These are phyloP conservation scores for Sideroxylon spinosum DNA, from an alignment of 179 eudicot species.

Conservation along the genomic window DNA sequence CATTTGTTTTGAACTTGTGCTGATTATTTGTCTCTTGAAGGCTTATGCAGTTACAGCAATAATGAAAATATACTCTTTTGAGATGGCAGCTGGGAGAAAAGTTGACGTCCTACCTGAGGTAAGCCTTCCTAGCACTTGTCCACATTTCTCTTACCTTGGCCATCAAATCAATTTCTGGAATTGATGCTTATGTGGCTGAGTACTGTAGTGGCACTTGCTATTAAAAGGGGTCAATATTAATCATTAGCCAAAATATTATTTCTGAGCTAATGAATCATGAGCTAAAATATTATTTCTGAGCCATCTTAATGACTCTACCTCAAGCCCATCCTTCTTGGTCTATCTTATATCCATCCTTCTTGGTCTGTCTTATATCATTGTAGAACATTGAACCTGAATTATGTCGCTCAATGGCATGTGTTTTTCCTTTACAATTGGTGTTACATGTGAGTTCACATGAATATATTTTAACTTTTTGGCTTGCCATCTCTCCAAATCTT, in stretches of 20 bases:
- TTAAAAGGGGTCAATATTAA: not conserved
- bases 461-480: no score
- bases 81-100: constrained; percentile 75
- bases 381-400: not conserved
- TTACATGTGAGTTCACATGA: not conserved
- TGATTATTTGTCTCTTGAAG: constrained; percentile 33
- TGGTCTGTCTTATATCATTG: not conserved
- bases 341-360: not conserved
- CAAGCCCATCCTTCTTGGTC: not conserved
- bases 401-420: not conserved
- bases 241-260: not conserved
- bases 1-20: not conserved
- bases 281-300: not conserved
- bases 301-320: not conserved
- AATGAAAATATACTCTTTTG: constrained; percentile 80
- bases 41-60: constrained; percentile 90
- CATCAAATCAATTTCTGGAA: not conserved
- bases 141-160: constrained; percentile 2
- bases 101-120: constrained; percentile 93
- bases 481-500: no score
- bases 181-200: not conserved
- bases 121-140: constrained; percentile 5
- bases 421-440: not conserved
- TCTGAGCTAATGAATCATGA: not conserved
- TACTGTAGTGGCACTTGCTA: constrained; percentile 3